Base-by-base conservation (phyloP, 148 eudicot species). In the Fagopyrum homotropicum region DNA sequence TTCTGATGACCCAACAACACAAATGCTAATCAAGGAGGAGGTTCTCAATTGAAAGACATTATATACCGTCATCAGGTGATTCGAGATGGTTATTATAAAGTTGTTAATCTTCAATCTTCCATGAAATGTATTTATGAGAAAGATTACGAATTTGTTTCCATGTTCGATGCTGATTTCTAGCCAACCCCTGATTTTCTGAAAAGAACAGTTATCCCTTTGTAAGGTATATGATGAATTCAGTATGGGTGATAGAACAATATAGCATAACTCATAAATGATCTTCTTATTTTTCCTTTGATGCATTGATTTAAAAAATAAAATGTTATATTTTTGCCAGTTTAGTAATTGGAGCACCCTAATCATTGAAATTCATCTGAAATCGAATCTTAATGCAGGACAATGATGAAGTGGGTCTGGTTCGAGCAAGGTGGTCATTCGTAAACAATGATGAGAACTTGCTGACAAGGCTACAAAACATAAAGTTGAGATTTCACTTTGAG, bases 341-440 rank as follows among this genome's bases (percentile, higher is more conserved):
- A 16, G 4, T 57, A 5, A 17, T 14, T 57, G 46, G 12, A 66
- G 71, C 45, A 44, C 64, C 22, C 9, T 7, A 17, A 72, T 47
- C 12, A 46, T 45, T 30, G 55, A 8, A 46, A 45, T 45, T 45
- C n/a, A 17, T 45, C 54, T 74, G 14, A 55, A 72, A 9, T 45
- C 44, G 50, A n/a, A 64, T 80, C 40, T 19, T 26, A 26, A 63
- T 82, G 81, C 85, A 95, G 99, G 99, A 89, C 60, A 92, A 92
- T 68, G 96, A 88, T 59, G 96, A 95, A 47, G 80, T 95, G 50
- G 99, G 97, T 56, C 80, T 95, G 77, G 99, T 95, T 56, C 99
- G 90, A 78, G 97, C 99, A 26, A 89, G 99, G 70, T 92, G 99
- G 99, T 92, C 99, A 5, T 95, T 95, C 78, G 97, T 95, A 79